Conservation (phyloP, 164 flowering plant genomes). For the Tinospora cordifolia region DNA sequence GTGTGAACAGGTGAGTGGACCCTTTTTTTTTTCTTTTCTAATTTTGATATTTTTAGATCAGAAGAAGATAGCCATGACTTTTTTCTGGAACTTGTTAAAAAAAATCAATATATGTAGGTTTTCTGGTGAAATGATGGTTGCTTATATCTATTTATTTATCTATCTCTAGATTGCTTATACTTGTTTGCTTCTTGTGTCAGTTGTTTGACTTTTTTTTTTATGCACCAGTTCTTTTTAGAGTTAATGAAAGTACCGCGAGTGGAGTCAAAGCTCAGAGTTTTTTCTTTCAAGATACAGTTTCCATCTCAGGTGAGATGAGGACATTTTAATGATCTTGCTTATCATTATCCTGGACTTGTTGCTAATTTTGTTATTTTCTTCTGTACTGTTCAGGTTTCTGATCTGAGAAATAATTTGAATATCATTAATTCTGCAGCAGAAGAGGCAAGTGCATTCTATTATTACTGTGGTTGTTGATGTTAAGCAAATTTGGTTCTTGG, state of each 20-base stretch:
- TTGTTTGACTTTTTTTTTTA: slow-evolving; percentile 7
- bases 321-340: background rate
- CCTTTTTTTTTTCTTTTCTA: slow-evolving; percentile 1
- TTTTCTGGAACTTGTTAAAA: too few species aligned
- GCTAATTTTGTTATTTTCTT: background rate
- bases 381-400: slow-evolving; percentile 49
- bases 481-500: background rate
- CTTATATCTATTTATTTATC: background rate
- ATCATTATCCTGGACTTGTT: background rate
- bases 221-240: slow-evolving; percentile 77
- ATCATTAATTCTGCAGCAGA: slow-evolving; percentile 66
- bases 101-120: too few species aligned
- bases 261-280: slow-evolving; percentile 89
- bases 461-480: background rate
- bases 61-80: too few species aligned
- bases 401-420: slow-evolving; percentile 65
- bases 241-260: slow-evolving; percentile 96
- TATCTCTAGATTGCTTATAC: background rate
- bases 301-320: slow-evolving; percentile 51
- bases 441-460: slow-evolving; percentile 49
- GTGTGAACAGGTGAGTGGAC: slow-evolving; percentile 74
- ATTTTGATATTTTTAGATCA: background rate
- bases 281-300: slow-evolving; percentile 87
- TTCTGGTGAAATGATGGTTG: too few species aligned
- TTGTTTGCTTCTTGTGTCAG: slow-evolving; percentile 4